Evolutionary conservation across 495 filamentous ascomycete species (phyloP).

Genomic region (Copromyces sp.): DNA sequence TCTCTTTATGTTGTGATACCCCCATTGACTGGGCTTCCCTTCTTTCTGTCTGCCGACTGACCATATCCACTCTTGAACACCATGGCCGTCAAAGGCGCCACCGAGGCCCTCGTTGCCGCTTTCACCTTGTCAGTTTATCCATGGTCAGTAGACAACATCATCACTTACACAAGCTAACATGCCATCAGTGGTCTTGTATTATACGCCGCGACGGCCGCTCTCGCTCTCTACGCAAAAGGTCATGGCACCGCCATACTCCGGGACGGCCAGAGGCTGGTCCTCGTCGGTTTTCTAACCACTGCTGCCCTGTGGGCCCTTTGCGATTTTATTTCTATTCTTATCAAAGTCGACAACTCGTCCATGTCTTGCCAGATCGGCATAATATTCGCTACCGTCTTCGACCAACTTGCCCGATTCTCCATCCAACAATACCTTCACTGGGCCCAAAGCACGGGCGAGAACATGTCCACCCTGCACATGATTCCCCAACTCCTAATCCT

Average conservation of each 20-base stretch:
- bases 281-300: conserved; percentile 42
- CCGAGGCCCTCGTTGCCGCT: conserved; percentile 41
- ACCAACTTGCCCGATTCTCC: conserved; percentile 40
- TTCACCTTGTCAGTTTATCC: conserved; percentile 41
- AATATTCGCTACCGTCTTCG: conserved; percentile 40
- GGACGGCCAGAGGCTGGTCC: conserved; percentile 55
- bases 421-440: conserved; percentile 44
- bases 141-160: not conserved
- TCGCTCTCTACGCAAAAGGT: conserved; percentile 41
- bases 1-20: conserved; percentile 19
- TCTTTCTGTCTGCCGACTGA: conserved; percentile 17
- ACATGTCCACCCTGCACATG: conserved; percentile 16
- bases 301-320: conserved; percentile 41
- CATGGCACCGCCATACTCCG: conserved; percentile 39
- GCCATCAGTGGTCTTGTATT: conserved; percentile 37
- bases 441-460: conserved; percentile 28
- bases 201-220: conserved; percentile 39
- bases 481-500: conserved; percentile 34
- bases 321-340: conserved; percentile 38
- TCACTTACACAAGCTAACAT: not conserved
- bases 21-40: conserved; percentile 45
- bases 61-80: conserved; percentile 16
- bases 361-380: conserved; percentile 38
- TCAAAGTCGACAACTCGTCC: conserved; percentile 29
- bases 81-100: conserved; percentile 37